A percentile compares a stretch with the other conserved stretches of the same genome.
These are phyloP conservation scores for Syzygium aqueum DNA, from an alignment of 345 rosid genomes.

Conservation along the genomic window DNA sequence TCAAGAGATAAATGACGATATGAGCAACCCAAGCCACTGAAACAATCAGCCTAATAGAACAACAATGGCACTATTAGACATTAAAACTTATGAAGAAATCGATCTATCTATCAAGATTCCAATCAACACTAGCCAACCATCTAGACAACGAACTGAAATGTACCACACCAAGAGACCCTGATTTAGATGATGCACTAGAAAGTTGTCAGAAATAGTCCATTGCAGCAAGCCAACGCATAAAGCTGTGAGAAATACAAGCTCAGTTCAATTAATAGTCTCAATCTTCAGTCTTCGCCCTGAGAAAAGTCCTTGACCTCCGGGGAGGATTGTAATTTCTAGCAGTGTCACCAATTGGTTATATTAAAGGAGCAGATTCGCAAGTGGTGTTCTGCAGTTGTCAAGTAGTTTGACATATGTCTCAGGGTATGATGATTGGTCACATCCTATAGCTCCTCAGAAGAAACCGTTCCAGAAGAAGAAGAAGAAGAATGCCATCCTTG, in stretches of 20 bases:
- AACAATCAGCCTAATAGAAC: conserved; percentile 59
- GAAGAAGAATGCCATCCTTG: background rate
- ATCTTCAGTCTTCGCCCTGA: background rate
- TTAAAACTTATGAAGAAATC: background rate
- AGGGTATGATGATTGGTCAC: background rate
- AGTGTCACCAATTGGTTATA: background rate
- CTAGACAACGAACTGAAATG: background rate
- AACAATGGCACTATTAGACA: background rate
- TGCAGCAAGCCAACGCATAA: background rate
- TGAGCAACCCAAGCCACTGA: conserved; percentile 97
- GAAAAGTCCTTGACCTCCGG: background rate
- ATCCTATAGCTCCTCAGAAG: background rate
- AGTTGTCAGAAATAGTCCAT: background rate
- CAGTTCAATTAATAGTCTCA: background rate
- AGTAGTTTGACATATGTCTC: background rate
- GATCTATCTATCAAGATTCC: background rate
- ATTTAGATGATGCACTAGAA: background rate
- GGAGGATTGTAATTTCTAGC: background rate
- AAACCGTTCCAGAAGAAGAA: background rate
- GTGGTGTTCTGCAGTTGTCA: background rate
- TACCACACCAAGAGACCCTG: background rate
- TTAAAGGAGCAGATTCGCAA: background rate
- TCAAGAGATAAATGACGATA: conserved; percentile 71
- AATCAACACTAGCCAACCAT: background rate
- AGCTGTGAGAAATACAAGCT: background rate